Conservation (phyloP, 805 yeast species). For the Barnettozyma vustinii region DNA sequence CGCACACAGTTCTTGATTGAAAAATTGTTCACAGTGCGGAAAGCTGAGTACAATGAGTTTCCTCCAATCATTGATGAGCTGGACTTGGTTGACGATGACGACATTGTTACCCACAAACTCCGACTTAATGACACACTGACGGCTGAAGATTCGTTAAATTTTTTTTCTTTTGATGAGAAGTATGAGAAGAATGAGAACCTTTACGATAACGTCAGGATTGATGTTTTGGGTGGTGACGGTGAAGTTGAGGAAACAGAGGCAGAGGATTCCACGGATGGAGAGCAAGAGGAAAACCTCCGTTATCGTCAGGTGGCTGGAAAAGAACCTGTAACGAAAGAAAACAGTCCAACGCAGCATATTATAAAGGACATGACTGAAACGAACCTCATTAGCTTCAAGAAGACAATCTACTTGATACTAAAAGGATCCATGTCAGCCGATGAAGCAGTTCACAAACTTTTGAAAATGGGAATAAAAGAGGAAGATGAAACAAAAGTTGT, state of each 20-base stretch:
- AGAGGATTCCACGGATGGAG: conserved; percentile 23
- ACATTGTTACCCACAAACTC: conserved; percentile 49
- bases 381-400: conserved; percentile 59
- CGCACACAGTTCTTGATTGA: conserved; percentile 44
- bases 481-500: conserved; percentile 48
- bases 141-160: conserved; percentile 42
- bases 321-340: neutral
- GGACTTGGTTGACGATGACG: conserved; percentile 63
- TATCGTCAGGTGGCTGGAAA: neutral
- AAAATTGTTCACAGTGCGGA: conserved; percentile 44
- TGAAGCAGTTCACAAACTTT: conserved; percentile 85
- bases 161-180: conserved; percentile 45
- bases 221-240: conserved; percentile 21
- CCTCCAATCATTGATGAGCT: conserved; percentile 40
- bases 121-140: conserved; percentile 48
- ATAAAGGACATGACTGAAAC: conserved; percentile 63
- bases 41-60: conserved; percentile 35
- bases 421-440: conserved; percentile 90
- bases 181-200: conserved; percentile 45
- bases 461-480: conserved; percentile 41
- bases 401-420: conserved; percentile 71
- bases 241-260: conserved; percentile 44
- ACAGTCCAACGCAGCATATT: conserved; percentile 10
- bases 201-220: conserved; percentile 34
- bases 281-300: conserved; percentile 10